Base-by-base conservation (phyloP, 2,329 filamentous ascomycete genomes). In the Magnaporthiopsis poae region DNA sequence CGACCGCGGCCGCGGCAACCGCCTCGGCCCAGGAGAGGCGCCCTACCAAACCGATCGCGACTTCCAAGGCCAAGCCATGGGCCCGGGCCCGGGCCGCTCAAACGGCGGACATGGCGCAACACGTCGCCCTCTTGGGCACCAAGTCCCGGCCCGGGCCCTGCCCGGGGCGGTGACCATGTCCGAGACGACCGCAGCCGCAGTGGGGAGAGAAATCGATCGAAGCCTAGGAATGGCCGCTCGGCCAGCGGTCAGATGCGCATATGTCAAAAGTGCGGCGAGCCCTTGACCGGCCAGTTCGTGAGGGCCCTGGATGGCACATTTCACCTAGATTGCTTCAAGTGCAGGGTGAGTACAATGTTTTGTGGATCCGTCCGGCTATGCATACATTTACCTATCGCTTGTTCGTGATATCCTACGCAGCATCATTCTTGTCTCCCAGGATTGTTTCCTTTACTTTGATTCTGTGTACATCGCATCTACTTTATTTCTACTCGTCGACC, bases 321-420 rank as follows among this genome's bases (percentile, higher is more conserved):
- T 77, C 95, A 99, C 80, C 80, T 99, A 71, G 94, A 99, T 77
- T 99, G 95, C 82, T 99, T 99, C 80, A 96, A 92, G 76, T 99
- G 95, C 78, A 87, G 92, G 80, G 94, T 97, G 85, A 80, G 88
- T 84, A 9, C 33, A 52, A 36, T 21, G 21, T 64, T 39, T 33
- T 39, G n/a, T 46, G 13, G 13, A 46, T 15, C 39, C 39, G 21
- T 5, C 9, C 5, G n/a, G 9, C 46, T 56, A 21, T 21, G 46
- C 46, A 25, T 56, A 21, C 21, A 5, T 56, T 56, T 8, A 7
- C 46, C 18, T 56, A n/a, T 7, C 46, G 31, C 31, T 25, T 56
- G 46, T 56, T 56, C 46, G 46, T 5, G 8, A 25, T 56, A 11
- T 21, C n/a, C 9, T 7, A 12, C n/a, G 15, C 21, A n/a, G 8